Evolutionary conservation across 495 filamentous ascomycete species (phyloP).

Genomic region (Penicillium steckii): DNA sequence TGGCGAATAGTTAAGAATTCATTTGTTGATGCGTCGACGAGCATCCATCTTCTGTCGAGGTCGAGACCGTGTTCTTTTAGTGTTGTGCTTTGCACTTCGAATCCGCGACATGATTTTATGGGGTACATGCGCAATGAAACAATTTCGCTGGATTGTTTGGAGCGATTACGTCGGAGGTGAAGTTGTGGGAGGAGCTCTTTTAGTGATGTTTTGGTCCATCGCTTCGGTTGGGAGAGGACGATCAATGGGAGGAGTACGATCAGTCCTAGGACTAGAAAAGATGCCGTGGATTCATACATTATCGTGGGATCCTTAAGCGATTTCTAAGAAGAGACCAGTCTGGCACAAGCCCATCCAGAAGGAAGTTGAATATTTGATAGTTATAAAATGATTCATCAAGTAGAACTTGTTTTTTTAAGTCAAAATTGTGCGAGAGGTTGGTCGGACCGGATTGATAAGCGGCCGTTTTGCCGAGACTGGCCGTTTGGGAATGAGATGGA

Average conservation of each 20-base stretch:
- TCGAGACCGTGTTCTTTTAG: constrained; percentile 72
- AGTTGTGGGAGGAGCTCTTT: constrained; percentile 4
- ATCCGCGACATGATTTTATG: constrained; percentile 82
- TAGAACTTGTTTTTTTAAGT: too few species aligned
- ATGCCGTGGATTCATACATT: constrained; percentile 6
- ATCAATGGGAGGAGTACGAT: constrained; percentile 19
- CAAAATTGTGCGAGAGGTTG: not conserved
- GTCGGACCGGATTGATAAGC: constrained; percentile 9
- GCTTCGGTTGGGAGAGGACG: constrained; percentile 10
- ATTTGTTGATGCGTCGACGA: constrained; percentile 36
- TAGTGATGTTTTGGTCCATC: constrained; percentile 11
- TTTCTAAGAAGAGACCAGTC: too few species aligned
- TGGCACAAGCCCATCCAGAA: too few species aligned
- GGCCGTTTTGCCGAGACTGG: constrained; percentile 5
- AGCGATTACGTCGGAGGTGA: constrained; percentile 14
- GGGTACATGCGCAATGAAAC: constrained; percentile 74
- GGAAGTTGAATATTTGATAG: too few species aligned
- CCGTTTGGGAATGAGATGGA: constrained; percentile 4
- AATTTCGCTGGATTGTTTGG: constrained; percentile 31
- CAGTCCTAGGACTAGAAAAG: constrained; percentile 13
- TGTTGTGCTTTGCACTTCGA: constrained; percentile 64
- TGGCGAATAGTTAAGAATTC: constrained; percentile 46
- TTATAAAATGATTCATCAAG: too few species aligned
- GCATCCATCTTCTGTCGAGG: constrained; percentile 67
- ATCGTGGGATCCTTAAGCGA: not conserved